Evolutionary conservation across 305 asterid species (phyloP), one percentile per base, ranked within the genome.

Genomic region (Plantago lanceolata): DNA sequence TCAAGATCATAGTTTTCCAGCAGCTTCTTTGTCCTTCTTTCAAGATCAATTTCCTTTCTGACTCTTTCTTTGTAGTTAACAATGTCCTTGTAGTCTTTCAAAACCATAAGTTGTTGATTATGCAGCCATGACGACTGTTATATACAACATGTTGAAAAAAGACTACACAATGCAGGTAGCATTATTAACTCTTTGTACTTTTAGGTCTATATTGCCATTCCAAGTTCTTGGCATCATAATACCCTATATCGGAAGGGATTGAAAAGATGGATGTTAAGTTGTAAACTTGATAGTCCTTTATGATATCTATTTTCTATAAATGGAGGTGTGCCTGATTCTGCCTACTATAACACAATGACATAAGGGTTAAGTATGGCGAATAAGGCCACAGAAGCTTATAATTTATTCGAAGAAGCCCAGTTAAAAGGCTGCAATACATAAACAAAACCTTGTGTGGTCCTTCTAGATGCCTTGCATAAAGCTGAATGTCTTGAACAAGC

Each of bases 401-500:
- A 71, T 67, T 65, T 93, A 49, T 93, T 93, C 57, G 97, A 89
- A 68, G 97, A 93, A 76, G 85, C 96, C 9, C 79, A 95, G 71
- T 63, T 75, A 72, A 86, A 76, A 79, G 96, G 98, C 14, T 86
- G 92, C 74, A 79, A 71, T 62, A 82, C 88, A 69, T 71, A 88
- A 59, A 70, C 95, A 0, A 91, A 82, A 75, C 88, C 96, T 26
- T 91, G 98, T 64, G 85, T 92, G 49, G 64, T 89, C 16, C 97
- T 92, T 72, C 76, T 89, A 81, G 98, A 92, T 71, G 83, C 97
- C 0, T 66, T 92, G 67, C 96, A 91, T 74, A 91, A 85, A 79
- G 95, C 89, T 17, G 98, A 91, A 44, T 89, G 95, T 70, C 82
- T 88, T 24, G 96, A 88, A 76, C 90, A 91, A 78, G 98, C 98